Percentiles rank a stretch among this genome's conserved stretches.
phyloP scores from a whole-genome alignment of 768 basidiomycete genomes.

The Asterophora parasitica region DNA sequence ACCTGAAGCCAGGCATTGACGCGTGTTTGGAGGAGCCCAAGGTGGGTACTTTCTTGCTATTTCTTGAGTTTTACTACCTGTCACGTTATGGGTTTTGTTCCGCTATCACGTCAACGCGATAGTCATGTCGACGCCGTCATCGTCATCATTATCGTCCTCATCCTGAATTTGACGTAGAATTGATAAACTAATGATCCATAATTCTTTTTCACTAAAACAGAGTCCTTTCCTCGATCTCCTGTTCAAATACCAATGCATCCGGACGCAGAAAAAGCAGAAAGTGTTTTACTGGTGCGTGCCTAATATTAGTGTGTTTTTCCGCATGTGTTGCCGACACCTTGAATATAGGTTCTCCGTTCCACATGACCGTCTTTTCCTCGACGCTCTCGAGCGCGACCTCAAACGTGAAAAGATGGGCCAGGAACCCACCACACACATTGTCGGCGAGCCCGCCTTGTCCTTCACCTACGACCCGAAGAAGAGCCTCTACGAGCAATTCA shows the following conservation, averaged over 20 bases:
- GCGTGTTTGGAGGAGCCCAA: constrained; percentile 96
- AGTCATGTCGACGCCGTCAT: neutral
- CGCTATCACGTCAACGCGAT: neutral
- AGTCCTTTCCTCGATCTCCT: constrained; percentile 89
- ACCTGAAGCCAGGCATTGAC: constrained; percentile 90
- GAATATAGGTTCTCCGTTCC: constrained; percentile 86
- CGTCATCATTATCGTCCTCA: neutral
- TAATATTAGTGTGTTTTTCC: neutral
- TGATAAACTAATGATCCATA: neutral
- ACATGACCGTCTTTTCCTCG: constrained; percentile 94
- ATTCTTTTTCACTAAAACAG: constrained; percentile 37
- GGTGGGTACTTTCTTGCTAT: constrained; percentile 37
- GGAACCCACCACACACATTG: constrained; percentile 71
- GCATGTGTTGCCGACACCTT: neutral
- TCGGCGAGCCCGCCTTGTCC: constrained; percentile 79
- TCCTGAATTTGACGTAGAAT: neutral
- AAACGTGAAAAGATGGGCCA: constrained; percentile 91
- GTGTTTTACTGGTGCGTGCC: constrained; percentile 90
- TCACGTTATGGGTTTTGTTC: neutral
- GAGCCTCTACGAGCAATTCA: constrained; percentile 88
- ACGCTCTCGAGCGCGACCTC: constrained; percentile 92
- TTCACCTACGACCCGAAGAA: constrained; percentile 87
- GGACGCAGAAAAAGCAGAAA: constrained; percentile 98
- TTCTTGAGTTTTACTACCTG: neutral
- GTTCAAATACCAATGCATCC: constrained; percentile 95